A percentile compares a stretch with the other conserved stretches of the same genome.
These are phyloP conservation scores for Septoria linicola DNA, from an alignment of 2,329 filamentous ascomycete genomes.

Conservation along the genomic window DNA sequence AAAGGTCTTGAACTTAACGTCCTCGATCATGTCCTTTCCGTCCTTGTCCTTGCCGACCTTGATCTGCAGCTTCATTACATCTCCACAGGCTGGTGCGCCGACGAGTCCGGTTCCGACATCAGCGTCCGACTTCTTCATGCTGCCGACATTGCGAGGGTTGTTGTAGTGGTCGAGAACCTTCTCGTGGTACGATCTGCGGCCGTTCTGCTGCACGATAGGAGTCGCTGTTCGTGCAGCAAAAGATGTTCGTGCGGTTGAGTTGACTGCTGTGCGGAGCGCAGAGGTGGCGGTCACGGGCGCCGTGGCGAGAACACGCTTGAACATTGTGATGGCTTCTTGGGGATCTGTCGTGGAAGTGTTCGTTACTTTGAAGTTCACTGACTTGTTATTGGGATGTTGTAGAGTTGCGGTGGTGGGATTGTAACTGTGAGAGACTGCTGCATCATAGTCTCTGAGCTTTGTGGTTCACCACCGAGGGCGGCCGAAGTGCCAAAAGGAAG, in stretches of 20 bases:
- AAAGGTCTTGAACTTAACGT: conserved; percentile 98
- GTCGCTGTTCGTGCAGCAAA: conserved; percentile 44
- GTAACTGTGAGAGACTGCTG: conserved; percentile 5
- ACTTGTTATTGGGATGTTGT: conserved; percentile 7
- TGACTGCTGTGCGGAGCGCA: conserved; percentile 49
- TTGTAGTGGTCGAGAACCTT: conserved; percentile 81
- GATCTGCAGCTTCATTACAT: conserved; percentile 94
- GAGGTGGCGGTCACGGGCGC: conserved; percentile 55
- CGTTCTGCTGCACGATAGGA: conserved; percentile 40
- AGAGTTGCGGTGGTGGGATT: conserved; percentile 3
- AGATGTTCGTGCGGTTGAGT: conserved; percentile 49
- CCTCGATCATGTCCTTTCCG: conserved; percentile 82
- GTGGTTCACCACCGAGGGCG: neutral
- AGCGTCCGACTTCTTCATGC: conserved; percentile 72
- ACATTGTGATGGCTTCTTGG: conserved; percentile 47
- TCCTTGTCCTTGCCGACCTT: conserved; percentile 84
- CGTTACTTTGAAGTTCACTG: conserved; percentile 1
- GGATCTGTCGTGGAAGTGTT: neutral
- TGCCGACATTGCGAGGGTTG: conserved; percentile 74
- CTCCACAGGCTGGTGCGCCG: conserved; percentile 83
- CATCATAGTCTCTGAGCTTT: conserved; percentile 15
- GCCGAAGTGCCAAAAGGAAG: neutral
- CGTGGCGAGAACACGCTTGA: conserved; percentile 56
- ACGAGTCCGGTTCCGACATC: conserved; percentile 92
- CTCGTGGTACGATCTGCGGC: conserved; percentile 60